Base-by-base conservation (phyloP, 2,329 filamentous ascomycete genomes). In the Alternaria sp. region DNA sequence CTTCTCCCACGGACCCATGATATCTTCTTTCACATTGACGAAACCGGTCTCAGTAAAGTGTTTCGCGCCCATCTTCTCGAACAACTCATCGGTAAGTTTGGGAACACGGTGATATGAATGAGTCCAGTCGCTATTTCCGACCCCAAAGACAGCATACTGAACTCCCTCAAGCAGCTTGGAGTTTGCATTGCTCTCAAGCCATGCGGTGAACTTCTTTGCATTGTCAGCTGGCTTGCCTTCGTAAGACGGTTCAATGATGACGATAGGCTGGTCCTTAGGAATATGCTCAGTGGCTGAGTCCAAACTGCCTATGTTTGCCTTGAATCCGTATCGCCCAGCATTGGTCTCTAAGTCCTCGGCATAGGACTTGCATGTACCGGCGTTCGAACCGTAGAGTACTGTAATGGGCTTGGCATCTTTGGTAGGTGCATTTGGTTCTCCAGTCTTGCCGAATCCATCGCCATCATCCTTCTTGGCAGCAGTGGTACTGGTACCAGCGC, bases 151-250 rank as follows among this genome's bases (percentile, higher is more conserved):
- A 1, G 89, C 85, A 71, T 89, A 93, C 2, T 84, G 80, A 0
- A 89, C 84, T 8, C 57, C 57, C 12, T 86, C 79, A 22, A 91
- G 73, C 51, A 84, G 80, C 4, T 84, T 78, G 3, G 77, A 62
- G 8, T 79, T 82, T 56, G 84, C 80, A 11, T 86, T 78, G 12
- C 70, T 80, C 64, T 87, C 82, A 6, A 93, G 75, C 91, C 91
- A 93, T 18, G 83, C 80, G 24, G 89, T 84, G 68, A 93, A 93
- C 49, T 87, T 83, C 0, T 81, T 83, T 0, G 91, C 91, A 62
- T 94, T 93, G 62, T 92, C 89, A 0, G 90, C 87, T 0, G 91
- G 89, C 55, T 91, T 84, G 0, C 91, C 91, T 69, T 94, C 91
- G 66, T 93, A 94, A 1, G 87, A 89, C 0, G 91, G 85, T 0